Conservation (phyloP, 257 asterid genomes). For the Catharanthus roseus region DNA sequence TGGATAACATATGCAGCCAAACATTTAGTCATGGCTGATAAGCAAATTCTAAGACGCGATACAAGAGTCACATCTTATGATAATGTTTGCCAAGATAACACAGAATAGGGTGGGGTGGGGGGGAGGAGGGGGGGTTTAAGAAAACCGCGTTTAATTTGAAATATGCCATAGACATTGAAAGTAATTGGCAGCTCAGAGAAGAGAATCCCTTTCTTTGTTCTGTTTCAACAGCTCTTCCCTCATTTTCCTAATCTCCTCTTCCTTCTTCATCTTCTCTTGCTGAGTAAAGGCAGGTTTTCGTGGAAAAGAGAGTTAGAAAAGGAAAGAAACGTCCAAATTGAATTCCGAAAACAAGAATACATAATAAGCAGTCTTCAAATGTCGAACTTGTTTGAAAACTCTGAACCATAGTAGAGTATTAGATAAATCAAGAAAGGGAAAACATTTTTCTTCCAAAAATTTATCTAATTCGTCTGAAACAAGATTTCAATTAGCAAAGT, state of each 20-base stretch:
- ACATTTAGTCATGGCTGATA: slow-evolving; percentile 19
- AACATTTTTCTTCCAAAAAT: background rate
- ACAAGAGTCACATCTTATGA: slow-evolving; percentile 18
- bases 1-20: slow-evolving; percentile 11
- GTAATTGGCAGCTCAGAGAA: slow-evolving; percentile 33
- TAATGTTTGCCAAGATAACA: slow-evolving; percentile 11
- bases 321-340: background rate
- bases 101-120: slow-evolving; percentile 13
- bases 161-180: slow-evolving; percentile 2
- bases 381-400: background rate
- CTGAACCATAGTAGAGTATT: background rate
- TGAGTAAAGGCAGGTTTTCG: slow-evolving; percentile 19
- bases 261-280: slow-evolving; percentile 65
- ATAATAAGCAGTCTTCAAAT: background rate
- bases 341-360: background rate
- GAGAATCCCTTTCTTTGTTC: slow-evolving; percentile 46
- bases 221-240: slow-evolving; percentile 49
- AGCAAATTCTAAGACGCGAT: slow-evolving; percentile 16
- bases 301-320: background rate
- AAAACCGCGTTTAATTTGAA: slow-evolving; percentile 1
- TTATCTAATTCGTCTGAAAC: background rate
- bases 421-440: background rate
- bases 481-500: background rate
- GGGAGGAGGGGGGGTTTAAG: too few species aligned
- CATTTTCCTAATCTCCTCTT: slow-evolving; percentile 55